Conservation (phyloP, 345 rosid genomes). For the Populus nigra region DNA sequence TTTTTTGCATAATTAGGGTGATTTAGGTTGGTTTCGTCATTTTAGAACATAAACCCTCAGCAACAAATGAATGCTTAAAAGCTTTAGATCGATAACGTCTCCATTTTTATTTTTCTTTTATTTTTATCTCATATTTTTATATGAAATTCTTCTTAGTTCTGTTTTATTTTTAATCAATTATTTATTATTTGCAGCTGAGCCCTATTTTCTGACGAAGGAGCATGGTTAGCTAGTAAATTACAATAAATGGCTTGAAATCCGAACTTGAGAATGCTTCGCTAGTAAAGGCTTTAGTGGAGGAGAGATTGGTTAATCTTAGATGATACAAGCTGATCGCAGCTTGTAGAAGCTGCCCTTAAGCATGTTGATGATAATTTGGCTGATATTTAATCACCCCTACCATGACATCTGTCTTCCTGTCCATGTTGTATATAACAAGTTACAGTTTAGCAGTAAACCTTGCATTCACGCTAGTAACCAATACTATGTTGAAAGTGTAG, state of each 20-base stretch:
- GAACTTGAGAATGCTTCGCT: conserved; percentile 3
- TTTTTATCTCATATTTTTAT: not conserved
- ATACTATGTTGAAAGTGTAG: conserved; percentile 44
- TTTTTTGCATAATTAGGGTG: not conserved
- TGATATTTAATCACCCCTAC: conserved; percentile 43
- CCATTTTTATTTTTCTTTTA: not conserved
- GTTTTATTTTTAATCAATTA: not conserved
- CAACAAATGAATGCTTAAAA: not conserved
- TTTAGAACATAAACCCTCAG: not conserved
- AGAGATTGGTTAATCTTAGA: conserved; percentile 34
- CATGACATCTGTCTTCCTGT: conserved; percentile 52
- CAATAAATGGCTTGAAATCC: conserved; percentile 18
- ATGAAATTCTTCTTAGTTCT: not conserved
- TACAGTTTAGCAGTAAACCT: conserved; percentile 59
- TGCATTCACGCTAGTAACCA: conserved; percentile 36
- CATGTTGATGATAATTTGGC: conserved; percentile 62
- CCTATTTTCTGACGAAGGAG: conserved; percentile 24
- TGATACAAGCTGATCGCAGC: conserved; percentile 61
- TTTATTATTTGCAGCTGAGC: conserved; percentile 27
- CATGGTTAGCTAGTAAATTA: conserved; percentile 3
- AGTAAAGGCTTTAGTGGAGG: conserved; percentile 12
- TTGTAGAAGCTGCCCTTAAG: conserved; percentile 72
- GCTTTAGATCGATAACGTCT: not conserved
- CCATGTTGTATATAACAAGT: conserved; percentile 49
- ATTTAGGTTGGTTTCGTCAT: not conserved